phyloP scores from a whole-genome alignment of 148 eudicot species.

The Cornus suecica region DNA sequence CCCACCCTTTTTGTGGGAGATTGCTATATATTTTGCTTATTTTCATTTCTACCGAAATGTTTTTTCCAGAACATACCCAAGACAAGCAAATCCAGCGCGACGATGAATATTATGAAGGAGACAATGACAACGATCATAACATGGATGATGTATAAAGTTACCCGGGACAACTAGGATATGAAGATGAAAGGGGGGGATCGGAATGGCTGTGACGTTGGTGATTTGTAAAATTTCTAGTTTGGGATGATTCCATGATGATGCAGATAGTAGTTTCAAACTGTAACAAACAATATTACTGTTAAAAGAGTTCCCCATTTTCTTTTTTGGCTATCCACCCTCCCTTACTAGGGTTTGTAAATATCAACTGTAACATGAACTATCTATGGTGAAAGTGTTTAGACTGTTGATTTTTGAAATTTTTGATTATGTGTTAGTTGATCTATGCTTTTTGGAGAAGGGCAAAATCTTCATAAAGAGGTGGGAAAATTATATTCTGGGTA shows the following conservation, averaged over 20 bases:
- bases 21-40: neutral
- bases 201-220: too few species aligned
- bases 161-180: neutral
- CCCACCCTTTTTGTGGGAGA: neutral
- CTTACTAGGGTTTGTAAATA: neutral
- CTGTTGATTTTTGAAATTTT: too few species aligned
- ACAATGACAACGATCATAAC: conserved; percentile 75
- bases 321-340: neutral
- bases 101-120: conserved; percentile 89
- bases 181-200: too few species aligned
- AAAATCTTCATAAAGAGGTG: too few species aligned
- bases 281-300: neutral
- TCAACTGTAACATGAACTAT: too few species aligned
- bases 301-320: neutral
- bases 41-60: neutral
- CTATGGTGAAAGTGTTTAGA: too few species aligned
- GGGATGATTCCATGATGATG: neutral
- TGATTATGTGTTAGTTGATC: too few species aligned
- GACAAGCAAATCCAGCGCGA: conserved; percentile 87
- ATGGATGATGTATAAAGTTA: conserved; percentile 42
- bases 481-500: too few species aligned
- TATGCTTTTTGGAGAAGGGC: too few species aligned
- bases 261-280: neutral
- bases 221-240: too few species aligned
- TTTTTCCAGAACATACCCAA: conserved; percentile 58